Conservation (phyloP, 805 yeast genomes). For the Zygosaccharomyces rouxii region DNA sequence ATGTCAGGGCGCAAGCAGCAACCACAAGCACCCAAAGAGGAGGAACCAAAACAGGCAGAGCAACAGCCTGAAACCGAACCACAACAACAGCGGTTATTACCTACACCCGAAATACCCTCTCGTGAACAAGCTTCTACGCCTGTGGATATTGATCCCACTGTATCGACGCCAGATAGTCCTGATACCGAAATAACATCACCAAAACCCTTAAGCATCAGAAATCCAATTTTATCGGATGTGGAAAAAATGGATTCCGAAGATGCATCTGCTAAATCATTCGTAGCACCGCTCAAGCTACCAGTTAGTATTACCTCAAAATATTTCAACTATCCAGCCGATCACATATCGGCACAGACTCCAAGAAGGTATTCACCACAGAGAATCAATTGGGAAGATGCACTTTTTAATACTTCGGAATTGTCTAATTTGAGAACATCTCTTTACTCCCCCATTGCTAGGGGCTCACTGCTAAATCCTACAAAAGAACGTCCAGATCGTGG, state of each 20-base stretch:
- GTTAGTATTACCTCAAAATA: conserved; percentile 8
- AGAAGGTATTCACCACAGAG: conserved; percentile 8
- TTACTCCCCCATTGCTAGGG: conserved; percentile 20
- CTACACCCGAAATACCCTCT: not conserved
- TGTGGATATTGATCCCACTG: not conserved
- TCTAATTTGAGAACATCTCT: conserved; percentile 20
- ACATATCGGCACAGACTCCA: not conserved
- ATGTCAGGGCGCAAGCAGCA: not conserved
- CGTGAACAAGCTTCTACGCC: not conserved
- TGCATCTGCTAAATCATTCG: not conserved
- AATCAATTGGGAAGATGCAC: conserved; percentile 11
- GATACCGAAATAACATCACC: conserved; percentile 8
- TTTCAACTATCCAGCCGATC: conserved; percentile 7
- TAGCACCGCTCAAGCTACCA: conserved; percentile 9
- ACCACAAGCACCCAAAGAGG: not conserved
- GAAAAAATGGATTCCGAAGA: conserved; percentile 1
- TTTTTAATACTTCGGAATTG: conserved; percentile 13
- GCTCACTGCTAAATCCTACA: conserved; percentile 11
- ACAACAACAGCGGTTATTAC: not conserved
- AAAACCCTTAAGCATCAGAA: not conserved
- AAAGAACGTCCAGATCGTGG: conserved; percentile 10
- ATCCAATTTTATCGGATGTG: not conserved
- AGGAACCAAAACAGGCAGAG: not conserved
- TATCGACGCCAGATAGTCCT: conserved; percentile 1
- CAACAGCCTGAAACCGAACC: not conserved